These are phyloP conservation scores for Isabelozyma pseudorhagii DNA, from an alignment of 805 yeast genomes.

Conservation along the genomic window DNA sequence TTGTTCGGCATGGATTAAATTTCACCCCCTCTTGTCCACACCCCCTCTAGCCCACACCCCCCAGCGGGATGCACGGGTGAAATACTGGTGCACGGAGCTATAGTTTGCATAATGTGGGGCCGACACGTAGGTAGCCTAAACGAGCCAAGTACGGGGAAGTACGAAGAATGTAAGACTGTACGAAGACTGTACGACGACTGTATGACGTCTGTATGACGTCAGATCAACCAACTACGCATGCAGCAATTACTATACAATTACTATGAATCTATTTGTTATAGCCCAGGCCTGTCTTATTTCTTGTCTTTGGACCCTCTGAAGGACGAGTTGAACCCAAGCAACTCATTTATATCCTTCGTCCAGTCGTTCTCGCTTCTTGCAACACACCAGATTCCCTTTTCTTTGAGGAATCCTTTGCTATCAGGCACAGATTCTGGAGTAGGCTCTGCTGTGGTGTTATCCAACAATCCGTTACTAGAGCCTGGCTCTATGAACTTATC, in stretches of 20 bases:
- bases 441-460: constrained; percentile 2
- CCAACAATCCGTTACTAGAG: constrained; percentile 1
- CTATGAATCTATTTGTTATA: no score
- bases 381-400: constrained; percentile 81
- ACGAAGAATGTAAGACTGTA: no score
- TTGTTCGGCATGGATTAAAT: background rate
- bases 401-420: constrained; percentile 2
- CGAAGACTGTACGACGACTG: no score
- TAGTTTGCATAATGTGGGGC: no score
- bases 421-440: constrained; percentile 5
- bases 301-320: constrained; percentile 42
- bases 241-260: no score
- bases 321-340: constrained; percentile 83
- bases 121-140: no score
- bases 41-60: background rate
- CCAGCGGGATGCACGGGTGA: background rate
- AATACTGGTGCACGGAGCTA: no score
- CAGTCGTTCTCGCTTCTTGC: constrained; percentile 83
- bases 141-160: no score
- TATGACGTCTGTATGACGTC: no score
- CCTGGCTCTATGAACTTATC: constrained; percentile 19
- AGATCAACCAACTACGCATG: no score
- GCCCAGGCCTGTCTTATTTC: background rate
- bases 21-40: background rate
- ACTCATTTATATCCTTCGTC: constrained; percentile 85